Percentiles rank a stretch among this genome's conserved stretches.
Evolutionary conservation across 441 rosid genomes (phyloP).

Genomic region (Syzygium syzygioides): DNA sequence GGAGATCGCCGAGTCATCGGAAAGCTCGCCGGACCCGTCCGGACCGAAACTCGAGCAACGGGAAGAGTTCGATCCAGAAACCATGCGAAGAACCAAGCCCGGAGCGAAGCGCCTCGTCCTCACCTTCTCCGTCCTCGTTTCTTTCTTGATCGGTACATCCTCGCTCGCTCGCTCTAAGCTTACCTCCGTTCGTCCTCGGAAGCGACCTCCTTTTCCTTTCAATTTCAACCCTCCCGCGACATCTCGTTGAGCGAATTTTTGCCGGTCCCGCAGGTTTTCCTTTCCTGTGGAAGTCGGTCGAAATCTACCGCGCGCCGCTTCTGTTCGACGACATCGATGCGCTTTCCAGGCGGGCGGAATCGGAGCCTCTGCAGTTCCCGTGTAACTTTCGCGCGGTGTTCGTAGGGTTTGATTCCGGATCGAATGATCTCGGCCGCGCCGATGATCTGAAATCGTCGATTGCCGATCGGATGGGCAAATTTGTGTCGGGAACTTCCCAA

Average conservation of each 20-base stretch:
- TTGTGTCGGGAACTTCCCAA: constrained; percentile 12
- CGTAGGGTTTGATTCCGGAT: constrained; percentile 8
- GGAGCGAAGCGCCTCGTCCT: constrained; percentile 73
- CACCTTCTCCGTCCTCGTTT: constrained; percentile 52
- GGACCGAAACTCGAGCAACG: neutral
- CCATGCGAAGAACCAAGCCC: constrained; percentile 61
- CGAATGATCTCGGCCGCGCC: constrained; percentile 4
- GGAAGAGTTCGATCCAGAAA: constrained; percentile 31
- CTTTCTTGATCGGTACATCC: constrained; percentile 55
- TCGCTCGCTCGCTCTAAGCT: neutral
- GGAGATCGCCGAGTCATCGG: constrained; percentile 31
- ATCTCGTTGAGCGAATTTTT: neutral
- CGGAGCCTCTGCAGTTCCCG: constrained; percentile 50
- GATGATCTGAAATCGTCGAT: constrained; percentile 30
- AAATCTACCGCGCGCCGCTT: constrained; percentile 81
- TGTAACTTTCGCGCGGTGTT: constrained; percentile 42
- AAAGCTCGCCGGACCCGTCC: constrained; percentile 10
- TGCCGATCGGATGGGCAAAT: constrained; percentile 23
- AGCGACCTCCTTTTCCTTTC: neutral
- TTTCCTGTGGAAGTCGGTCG: constrained; percentile 83
- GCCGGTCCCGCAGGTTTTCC: constrained; percentile 43
- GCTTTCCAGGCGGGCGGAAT: constrained; percentile 40
- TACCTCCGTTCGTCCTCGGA: neutral
- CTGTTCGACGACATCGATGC: constrained; percentile 65
- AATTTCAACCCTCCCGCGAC: neutral